These are phyloP conservation scores for Suzukiozyma palmioleophila DNA, from an alignment of 1,139 yeast species.

Conservation along the genomic window DNA sequence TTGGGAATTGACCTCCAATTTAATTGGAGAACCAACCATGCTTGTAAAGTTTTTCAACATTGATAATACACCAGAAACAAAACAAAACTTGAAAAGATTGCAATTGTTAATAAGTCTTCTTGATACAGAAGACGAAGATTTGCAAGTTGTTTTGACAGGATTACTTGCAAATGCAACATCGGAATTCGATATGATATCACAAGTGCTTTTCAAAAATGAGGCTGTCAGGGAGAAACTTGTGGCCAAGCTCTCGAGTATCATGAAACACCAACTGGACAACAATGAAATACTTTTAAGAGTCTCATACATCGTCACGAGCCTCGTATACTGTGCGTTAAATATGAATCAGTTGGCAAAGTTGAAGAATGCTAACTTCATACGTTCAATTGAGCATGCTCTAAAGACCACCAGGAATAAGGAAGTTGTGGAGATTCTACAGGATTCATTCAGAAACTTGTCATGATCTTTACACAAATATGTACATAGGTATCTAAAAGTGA, in stretches of 20 bases:
- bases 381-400: slow-evolving; percentile 15
- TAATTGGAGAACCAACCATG: slow-evolving; percentile 41
- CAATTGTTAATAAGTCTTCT: slow-evolving; percentile 35
- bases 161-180: slow-evolving; percentile 48
- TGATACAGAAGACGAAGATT: slow-evolving; percentile 29
- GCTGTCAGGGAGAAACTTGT: slow-evolving; percentile 23
- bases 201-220: slow-evolving; percentile 23
- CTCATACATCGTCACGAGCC: slow-evolving; percentile 27
- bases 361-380: slow-evolving; percentile 14
- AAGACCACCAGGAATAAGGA: slow-evolving; percentile 14
- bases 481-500: slow-evolving; percentile 21
- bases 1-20: slow-evolving; percentile 47
- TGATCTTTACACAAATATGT: slow-evolving; percentile 1
- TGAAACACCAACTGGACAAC: slow-evolving; percentile 24
- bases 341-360: slow-evolving; percentile 10
- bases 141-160: slow-evolving; percentile 43
- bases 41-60: slow-evolving; percentile 49
- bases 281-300: slow-evolving; percentile 33
- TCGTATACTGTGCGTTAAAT: slow-evolving; percentile 23
- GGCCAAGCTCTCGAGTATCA: slow-evolving; percentile 18
- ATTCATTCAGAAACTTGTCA: not conserved
- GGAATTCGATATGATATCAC: slow-evolving; percentile 42
- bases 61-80: slow-evolving; percentile 18
- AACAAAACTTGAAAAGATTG: slow-evolving; percentile 28
- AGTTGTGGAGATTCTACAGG: slow-evolving; percentile 11